These are phyloP conservation scores for Cryptococcus sp. DNA, from an alignment of 1,284 basidiomycete genomes.

Conservation along the genomic window DNA sequence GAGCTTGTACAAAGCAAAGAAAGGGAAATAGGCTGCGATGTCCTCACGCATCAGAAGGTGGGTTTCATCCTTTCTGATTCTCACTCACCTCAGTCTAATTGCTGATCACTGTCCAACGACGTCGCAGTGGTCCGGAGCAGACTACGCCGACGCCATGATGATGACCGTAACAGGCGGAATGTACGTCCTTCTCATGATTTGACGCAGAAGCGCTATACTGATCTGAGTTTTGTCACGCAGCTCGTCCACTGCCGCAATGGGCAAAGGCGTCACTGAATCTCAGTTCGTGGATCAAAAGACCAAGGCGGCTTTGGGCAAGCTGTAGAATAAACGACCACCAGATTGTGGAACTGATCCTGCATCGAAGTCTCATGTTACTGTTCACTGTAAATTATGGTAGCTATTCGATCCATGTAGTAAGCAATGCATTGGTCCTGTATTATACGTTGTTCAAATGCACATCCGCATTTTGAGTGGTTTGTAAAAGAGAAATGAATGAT, in stretches of 20 bases:
- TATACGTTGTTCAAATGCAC: too few relatives aligned
- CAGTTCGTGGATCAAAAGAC: conserved; percentile 63
- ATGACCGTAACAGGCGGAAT: conserved; percentile 94
- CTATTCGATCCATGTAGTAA: too few relatives aligned
- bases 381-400: too few relatives aligned
- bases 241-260: conserved; percentile 95
- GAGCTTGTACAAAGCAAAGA: conserved; percentile 69
- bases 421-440: too few relatives aligned
- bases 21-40: conserved; percentile 86
- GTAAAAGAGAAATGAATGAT: too few relatives aligned
- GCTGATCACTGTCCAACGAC: conserved; percentile 18
- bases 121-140: conserved; percentile 87
- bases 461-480: too few relatives aligned
- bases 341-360: too few relatives aligned
- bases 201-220: neutral
- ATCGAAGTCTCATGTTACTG: too few relatives aligned
- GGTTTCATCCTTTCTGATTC: conserved; percentile 46
- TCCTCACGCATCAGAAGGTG: conserved; percentile 63
- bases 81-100: neutral
- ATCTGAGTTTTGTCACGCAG: conserved; percentile 9
- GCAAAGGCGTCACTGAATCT: conserved; percentile 85
- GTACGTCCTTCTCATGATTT: conserved; percentile 19
- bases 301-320: conserved; percentile 29
- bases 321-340: conserved; percentile 3
- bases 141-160: conserved; percentile 86